Evolutionary conservation across 2,329 filamentous ascomycete genomes (phyloP).

Genomic region (Fusarium decemcellulare): DNA sequence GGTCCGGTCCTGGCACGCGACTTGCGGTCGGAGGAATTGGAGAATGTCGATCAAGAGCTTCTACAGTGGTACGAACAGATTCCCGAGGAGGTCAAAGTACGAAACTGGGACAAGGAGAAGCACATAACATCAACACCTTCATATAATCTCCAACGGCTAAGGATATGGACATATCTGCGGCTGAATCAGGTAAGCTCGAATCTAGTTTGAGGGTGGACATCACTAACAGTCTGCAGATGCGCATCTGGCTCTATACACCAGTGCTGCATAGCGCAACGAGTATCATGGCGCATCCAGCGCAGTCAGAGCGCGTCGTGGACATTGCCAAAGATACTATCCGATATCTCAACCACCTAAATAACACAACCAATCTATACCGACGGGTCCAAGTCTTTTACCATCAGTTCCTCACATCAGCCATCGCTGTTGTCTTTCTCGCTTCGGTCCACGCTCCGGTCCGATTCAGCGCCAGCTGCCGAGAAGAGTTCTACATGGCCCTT

Average conservation of each 20-base stretch:
- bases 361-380: slow-evolving; percentile 79
- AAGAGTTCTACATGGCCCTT: slow-evolving; percentile 85
- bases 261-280: slow-evolving; percentile 87
- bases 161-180: slow-evolving; percentile 87
- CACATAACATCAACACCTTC: slow-evolving; percentile 68
- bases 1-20: slow-evolving; percentile 73
- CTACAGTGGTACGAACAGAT: slow-evolving; percentile 88
- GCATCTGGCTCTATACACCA: slow-evolving; percentile 89
- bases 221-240: slow-evolving; percentile 65
- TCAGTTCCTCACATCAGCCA: slow-evolving; percentile 82
- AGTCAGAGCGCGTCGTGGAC: slow-evolving; percentile 82
- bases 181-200: slow-evolving; percentile 76
- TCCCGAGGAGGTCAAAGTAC: slow-evolving; percentile 72
- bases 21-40: slow-evolving; percentile 81
- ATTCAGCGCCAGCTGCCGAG: slow-evolving; percentile 77
- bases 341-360: slow-evolving; percentile 79
- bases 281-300: slow-evolving; percentile 81
- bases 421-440: slow-evolving; percentile 83
- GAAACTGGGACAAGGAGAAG: slow-evolving; percentile 69
- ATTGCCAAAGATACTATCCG: slow-evolving; percentile 84
- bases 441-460: slow-evolving; percentile 81
- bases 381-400: slow-evolving; percentile 84
- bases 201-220: too few species aligned
- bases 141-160: slow-evolving; percentile 79
- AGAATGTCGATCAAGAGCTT: slow-evolving; percentile 85